phyloP scores from a whole-genome alignment of 2,329 filamentous ascomycete genomes.

The Didymella segeticola region DNA sequence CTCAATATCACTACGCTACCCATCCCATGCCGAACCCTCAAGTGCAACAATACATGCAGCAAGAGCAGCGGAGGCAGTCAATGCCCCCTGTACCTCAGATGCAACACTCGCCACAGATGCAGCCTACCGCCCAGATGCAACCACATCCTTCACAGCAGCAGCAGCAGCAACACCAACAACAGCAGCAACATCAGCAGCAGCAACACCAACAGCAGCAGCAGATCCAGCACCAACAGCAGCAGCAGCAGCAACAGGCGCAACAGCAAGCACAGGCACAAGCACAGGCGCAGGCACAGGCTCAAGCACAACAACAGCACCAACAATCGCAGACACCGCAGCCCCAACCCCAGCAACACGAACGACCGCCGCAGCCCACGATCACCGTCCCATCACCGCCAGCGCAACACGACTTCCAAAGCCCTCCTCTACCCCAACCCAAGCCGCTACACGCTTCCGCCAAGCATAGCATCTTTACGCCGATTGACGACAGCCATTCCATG shows the following conservation, averaged over 20 bases:
- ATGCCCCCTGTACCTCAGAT: conserved; percentile 72
- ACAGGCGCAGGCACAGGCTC: conserved; percentile 72
- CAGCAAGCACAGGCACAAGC: conserved; percentile 74
- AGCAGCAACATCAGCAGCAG: conserved; percentile 58
- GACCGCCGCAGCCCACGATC: conserved; percentile 53
- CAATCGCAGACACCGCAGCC: conserved; percentile 75
- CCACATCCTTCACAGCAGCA: conserved; percentile 71
- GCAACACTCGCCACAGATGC: conserved; percentile 60
- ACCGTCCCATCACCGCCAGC: conserved; percentile 57
- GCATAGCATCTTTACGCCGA: conserved; percentile 95
- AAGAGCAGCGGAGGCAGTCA: conserved; percentile 77
- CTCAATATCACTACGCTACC: conserved; percentile 52
- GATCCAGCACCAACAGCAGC: conserved; percentile 43
- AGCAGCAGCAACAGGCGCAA: conserved; percentile 65
- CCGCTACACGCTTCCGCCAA: conserved; percentile 70
- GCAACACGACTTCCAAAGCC: conserved; percentile 61
- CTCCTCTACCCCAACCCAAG: conserved; percentile 67
- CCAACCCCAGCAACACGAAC: conserved; percentile 69
- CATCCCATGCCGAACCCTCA: conserved; percentile 57
- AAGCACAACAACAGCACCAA: conserved; percentile 71
- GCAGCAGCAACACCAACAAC: conserved; percentile 54
- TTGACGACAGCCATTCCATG: conserved; percentile 90
- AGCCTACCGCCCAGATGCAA: conserved; percentile 40
- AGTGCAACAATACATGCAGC: conserved; percentile 73
- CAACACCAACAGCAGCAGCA: conserved; percentile 40